Evolutionary conservation across 2,329 filamentous ascomycete species (phyloP).

Genomic region (Neonectria faginata): DNA sequence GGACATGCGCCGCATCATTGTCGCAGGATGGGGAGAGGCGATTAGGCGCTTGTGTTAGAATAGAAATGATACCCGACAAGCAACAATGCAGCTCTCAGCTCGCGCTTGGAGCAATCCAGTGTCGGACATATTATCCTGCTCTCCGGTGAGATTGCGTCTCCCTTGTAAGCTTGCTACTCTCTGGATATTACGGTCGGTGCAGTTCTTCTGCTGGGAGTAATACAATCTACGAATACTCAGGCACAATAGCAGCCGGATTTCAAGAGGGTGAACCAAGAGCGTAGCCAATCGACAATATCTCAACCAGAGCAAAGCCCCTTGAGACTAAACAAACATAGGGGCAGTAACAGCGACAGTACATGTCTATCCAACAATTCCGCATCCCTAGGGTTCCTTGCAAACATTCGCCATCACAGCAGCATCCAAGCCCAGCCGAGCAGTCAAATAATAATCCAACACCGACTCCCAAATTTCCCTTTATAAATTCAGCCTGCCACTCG

Average conservation of each 20-base stretch:
- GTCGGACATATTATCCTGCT: background rate
- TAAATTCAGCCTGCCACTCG: background rate
- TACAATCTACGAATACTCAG: background rate
- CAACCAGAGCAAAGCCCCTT: background rate
- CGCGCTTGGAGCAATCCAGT: background rate
- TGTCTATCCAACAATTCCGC: background rate
- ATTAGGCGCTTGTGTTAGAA: background rate
- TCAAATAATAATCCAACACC: background rate
- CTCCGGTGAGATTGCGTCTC: background rate
- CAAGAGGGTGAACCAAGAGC: background rate
- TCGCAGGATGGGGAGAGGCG: background rate
- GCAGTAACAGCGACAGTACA: background rate
- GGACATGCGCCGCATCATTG: background rate
- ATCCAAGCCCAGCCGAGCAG: background rate
- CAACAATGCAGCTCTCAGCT: background rate
- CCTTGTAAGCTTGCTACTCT: background rate
- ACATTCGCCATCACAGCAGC: background rate
- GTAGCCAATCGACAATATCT: background rate
- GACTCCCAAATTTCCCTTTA: background rate
- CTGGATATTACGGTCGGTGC: background rate
- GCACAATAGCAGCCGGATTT: background rate
- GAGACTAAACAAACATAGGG: background rate
- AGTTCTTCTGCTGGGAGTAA: background rate
- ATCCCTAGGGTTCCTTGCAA: background rate
- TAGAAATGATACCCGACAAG: constrained; percentile 13